Conservation (phyloP, 2,329 filamentous ascomycete genomes). For the Cytospora piceicola region DNA sequence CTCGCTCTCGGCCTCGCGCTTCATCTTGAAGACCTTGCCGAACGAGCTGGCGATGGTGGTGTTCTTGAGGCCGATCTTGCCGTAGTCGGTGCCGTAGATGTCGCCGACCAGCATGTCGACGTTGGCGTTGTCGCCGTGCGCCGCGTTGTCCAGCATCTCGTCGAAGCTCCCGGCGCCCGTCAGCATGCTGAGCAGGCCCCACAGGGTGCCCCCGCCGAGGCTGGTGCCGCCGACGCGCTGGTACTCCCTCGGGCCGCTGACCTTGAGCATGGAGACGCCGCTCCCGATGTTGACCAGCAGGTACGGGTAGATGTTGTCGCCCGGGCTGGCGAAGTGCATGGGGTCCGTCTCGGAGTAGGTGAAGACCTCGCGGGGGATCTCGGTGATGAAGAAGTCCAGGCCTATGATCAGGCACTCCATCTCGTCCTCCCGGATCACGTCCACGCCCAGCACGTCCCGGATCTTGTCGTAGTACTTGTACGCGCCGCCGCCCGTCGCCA, state of each 20-base stretch:
- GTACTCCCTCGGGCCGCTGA: constrained; percentile 84
- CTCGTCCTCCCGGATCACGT: constrained; percentile 91
- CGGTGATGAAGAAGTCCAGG: constrained; percentile 97
- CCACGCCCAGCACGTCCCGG: constrained; percentile 78
- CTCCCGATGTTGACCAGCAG: constrained; percentile 98
- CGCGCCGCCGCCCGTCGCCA: constrained; percentile 94
- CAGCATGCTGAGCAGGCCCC: constrained; percentile 88
- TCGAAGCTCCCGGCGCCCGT: constrained; percentile 97
- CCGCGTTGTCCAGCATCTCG: constrained; percentile 93
- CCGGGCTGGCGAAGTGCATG: constrained; percentile 82
- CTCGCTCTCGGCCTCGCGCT: constrained; percentile 77
- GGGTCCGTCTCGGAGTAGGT: constrained; percentile 90
- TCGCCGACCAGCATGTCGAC: constrained; percentile 98
- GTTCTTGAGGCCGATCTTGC: constrained; percentile 94
- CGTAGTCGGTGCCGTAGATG: constrained; percentile 95
- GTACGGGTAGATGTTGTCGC: constrained; percentile 89
- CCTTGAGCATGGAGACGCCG: constrained; percentile 95
- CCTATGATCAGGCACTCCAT: constrained; percentile 99
- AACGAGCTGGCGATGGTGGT: constrained; percentile 96
- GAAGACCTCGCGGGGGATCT: constrained; percentile 96
- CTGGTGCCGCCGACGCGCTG: constrained; percentile 94
- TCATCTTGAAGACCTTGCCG: constrained; percentile 94
- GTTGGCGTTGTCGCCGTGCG: constrained; percentile 85
- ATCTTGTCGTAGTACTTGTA: constrained; percentile 97
- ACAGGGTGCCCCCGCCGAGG: constrained; percentile 94